Evolutionary conservation across 2,329 filamentous ascomycete genomes (phyloP).

Genomic region (Aspergillus arachidicola): DNA sequence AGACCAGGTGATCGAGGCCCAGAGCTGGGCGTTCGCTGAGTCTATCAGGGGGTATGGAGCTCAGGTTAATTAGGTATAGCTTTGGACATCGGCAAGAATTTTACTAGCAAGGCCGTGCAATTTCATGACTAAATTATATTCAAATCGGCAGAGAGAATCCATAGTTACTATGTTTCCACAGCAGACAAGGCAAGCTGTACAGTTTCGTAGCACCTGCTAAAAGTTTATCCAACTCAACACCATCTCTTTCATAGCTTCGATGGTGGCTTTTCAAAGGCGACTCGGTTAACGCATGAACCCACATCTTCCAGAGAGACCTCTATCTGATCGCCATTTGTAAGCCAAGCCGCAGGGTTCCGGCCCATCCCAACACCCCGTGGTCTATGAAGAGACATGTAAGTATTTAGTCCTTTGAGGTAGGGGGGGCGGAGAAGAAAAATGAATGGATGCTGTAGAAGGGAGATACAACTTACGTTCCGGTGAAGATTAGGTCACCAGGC

Average conservation of each 20-base stretch:
- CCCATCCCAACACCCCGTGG: slow-evolving; percentile 74
- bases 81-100: slow-evolving; percentile 34
- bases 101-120: slow-evolving; percentile 31
- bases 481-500: slow-evolving; percentile 47
- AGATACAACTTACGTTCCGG: slow-evolving; percentile 45
- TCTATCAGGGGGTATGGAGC: slow-evolving; percentile 93
- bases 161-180: neutral
- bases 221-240: neutral
- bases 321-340: slow-evolving; percentile 70
- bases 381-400: slow-evolving; percentile 35
- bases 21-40: slow-evolving; percentile 98
- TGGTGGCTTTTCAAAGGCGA: slow-evolving; percentile 45
- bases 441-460: neutral
- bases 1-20: slow-evolving; percentile 84
- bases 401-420: neutral
- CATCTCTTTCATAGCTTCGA: slow-evolving; percentile 36
- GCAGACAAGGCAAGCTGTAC: neutral
- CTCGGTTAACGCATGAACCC: slow-evolving; percentile 55
- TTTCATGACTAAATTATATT: neutral
- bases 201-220: neutral
- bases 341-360: slow-evolving; percentile 65
- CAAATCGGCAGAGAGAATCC: neutral
- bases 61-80: slow-evolving; percentile 58
- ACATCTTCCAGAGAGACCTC: slow-evolving; percentile 69
- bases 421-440: no score